phyloP scores from a whole-genome alignment of 306 rosid genomes.

The Betula pendula region DNA sequence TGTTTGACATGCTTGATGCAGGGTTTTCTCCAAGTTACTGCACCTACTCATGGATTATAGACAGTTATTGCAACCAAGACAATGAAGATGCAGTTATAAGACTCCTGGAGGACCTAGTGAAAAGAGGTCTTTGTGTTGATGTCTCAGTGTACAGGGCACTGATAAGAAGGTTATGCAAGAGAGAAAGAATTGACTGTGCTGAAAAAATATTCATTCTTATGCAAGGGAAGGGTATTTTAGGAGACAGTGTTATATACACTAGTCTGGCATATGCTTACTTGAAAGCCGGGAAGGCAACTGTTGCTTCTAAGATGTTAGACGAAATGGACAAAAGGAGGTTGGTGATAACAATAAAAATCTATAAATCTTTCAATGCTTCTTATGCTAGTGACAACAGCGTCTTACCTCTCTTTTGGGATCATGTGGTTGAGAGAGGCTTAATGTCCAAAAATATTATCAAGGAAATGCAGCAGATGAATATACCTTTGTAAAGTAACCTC shows the following conservation, averaged over 20 bases:
- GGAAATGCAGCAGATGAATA: slow-evolving; percentile 45
- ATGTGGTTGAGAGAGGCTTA: slow-evolving; percentile 58
- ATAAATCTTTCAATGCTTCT: slow-evolving; percentile 53
- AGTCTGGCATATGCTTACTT: slow-evolving; percentile 72
- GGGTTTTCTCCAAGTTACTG: slow-evolving; percentile 69
- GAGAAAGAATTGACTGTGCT: slow-evolving; percentile 56
- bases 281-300: slow-evolving; percentile 59
- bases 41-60: slow-evolving; percentile 77
- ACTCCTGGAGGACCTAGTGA: slow-evolving; percentile 62
- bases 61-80: slow-evolving; percentile 58
- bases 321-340: slow-evolving; percentile 72
- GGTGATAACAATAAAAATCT: slow-evolving; percentile 65
- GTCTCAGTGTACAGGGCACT: slow-evolving; percentile 74
- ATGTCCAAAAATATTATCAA: slow-evolving; percentile 62
- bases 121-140: slow-evolving; percentile 58
- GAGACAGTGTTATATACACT: slow-evolving; percentile 65
- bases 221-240: slow-evolving; percentile 57
- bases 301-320: slow-evolving; percentile 47
- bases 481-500: not conserved
- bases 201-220: slow-evolving; percentile 53
- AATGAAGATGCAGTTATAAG: slow-evolving; percentile 55
- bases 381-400: slow-evolving; percentile 39
- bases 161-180: slow-evolving; percentile 74
- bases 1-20: slow-evolving; percentile 66
- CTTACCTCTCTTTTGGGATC: slow-evolving; percentile 67